These are phyloP conservation scores for Suillus decipiens DNA, from an alignment of 768 basidiomycete species.

Conservation along the genomic window DNA sequence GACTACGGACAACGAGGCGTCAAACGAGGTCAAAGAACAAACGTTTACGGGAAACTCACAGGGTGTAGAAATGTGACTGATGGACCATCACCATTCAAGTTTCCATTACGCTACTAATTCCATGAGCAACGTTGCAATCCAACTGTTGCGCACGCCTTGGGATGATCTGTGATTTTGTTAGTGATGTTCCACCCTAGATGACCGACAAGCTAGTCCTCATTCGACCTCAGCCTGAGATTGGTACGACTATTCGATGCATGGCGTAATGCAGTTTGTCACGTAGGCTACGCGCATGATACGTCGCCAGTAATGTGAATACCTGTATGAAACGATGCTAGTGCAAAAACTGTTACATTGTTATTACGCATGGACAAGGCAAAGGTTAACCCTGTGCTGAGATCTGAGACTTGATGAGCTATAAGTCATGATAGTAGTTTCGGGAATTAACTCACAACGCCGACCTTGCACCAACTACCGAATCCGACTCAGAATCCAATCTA, in stretches of 20 bases:
- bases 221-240: not conserved
- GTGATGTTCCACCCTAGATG: not conserved
- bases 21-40: not conserved
- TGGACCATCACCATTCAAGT: not conserved
- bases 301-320: not conserved
- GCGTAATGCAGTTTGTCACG: not conserved
- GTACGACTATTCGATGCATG: not conserved
- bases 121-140: not conserved
- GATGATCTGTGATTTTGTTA: not conserved
- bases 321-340: not conserved
- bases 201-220: not conserved
- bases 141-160: not conserved
- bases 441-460: not conserved
- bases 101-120: not conserved
- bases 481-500: not conserved
- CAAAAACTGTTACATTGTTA: not conserved
- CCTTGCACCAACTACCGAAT: not conserved
- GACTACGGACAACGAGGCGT: slow-evolving; percentile 4
- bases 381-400: not conserved
- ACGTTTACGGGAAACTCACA: not conserved
- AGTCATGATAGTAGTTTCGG: not conserved
- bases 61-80: not conserved
- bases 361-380: not conserved
- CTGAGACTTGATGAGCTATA: not conserved
- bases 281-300: not conserved